Base-by-base conservation (phyloP, 176 grass and related monocot genomes). In the Eleusine coracana region DNA sequence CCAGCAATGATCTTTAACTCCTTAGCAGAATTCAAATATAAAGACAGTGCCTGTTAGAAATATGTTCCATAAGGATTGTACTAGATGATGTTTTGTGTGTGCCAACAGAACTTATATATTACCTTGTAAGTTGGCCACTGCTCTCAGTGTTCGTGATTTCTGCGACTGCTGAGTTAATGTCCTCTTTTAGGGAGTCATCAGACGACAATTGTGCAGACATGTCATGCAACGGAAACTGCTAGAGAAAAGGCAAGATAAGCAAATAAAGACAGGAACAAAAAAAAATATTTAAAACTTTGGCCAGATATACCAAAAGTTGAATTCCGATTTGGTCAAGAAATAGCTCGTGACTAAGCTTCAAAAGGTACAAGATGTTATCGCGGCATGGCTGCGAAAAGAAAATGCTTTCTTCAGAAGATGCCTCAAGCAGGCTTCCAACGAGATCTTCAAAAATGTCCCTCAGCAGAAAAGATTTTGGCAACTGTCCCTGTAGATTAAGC, bases 371-470 rank as follows among this genome's bases (percentile, higher is more conserved):
- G 59, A 92, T 85, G 87, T 98, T 98, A 83, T 98, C 96, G 70
- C 89, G 88, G 77, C 90, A 95, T 54, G 96, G 92, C 66, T 98
- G 96, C 41, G 84, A 89, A 86, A 87, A 61, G 58, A 98, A 98
- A 86, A 95, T 86, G 39, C 93, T 93, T 77, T 98, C 92, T 45
- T 98, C 92, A 28, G 86, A 74, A 52, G 86, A 88, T 71, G 90
- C 83, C 88, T 91, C 92, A 5, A 91, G 87, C 78, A 98, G 80
- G 87, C 82, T 93, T 83, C 89, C 87, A 70, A 92, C 48, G 15
- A 93, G 70, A 95, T 98, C 96, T 67, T 95, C 90, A 90, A 95
- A 95, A 41, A 98, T 98, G 80, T 95, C 90, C 44, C 86, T 83
- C 49, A 95, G 79, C 54, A 98, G 48, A 71, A 40, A 89, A 45